phyloP scores from a whole-genome alignment of 495 filamentous ascomycete species.

The Xylaria sp. region DNA sequence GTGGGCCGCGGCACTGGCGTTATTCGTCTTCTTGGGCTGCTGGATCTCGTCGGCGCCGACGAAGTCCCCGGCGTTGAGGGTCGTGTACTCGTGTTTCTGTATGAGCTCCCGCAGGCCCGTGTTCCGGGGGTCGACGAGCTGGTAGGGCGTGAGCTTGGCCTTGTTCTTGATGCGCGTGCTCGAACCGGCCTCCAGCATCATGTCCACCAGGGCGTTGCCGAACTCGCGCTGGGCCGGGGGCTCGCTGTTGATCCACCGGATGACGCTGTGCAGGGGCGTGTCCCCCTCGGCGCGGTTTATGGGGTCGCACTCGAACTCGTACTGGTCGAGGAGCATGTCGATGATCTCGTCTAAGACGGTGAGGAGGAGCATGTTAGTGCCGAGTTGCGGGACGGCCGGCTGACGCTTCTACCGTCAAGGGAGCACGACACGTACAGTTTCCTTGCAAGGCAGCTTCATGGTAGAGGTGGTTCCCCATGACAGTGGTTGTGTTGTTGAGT shows the following conservation, averaged over 20 bases:
- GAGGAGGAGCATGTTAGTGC: conserved; percentile 7
- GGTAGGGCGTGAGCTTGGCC: conserved; percentile 69
- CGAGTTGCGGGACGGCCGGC: not conserved
- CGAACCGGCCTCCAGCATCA: conserved; percentile 89
- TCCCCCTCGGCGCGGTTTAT: conserved; percentile 80
- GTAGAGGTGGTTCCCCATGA: conserved; percentile 84
- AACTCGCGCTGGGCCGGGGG: conserved; percentile 64
- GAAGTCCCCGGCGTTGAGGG: conserved; percentile 58
- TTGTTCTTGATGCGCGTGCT: conserved; percentile 65
- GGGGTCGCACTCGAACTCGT: conserved; percentile 93
- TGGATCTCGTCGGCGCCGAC: conserved; percentile 44
- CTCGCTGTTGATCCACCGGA: conserved; percentile 79
- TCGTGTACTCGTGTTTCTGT: conserved; percentile 77
- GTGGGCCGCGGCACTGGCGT: not conserved
- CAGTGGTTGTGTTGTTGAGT: conserved; percentile 83
- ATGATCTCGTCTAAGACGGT: conserved; percentile 76
- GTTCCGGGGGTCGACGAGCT: conserved; percentile 79
- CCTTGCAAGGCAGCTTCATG: conserved; percentile 88
- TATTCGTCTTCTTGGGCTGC: conserved; percentile 13
- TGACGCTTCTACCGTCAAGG: not conserved
- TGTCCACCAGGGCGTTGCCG: conserved; percentile 75
- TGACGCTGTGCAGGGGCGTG: conserved; percentile 88
- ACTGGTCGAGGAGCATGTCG: conserved; percentile 91
- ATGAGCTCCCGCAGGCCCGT: conserved; percentile 69
- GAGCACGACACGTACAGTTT: conserved; percentile 69